Percentiles rank a stretch among this genome's conserved stretches.
Evolutionary conservation across 169 alveolate genomes (phyloP).

Genomic region (Miamiensis avidus): DNA sequence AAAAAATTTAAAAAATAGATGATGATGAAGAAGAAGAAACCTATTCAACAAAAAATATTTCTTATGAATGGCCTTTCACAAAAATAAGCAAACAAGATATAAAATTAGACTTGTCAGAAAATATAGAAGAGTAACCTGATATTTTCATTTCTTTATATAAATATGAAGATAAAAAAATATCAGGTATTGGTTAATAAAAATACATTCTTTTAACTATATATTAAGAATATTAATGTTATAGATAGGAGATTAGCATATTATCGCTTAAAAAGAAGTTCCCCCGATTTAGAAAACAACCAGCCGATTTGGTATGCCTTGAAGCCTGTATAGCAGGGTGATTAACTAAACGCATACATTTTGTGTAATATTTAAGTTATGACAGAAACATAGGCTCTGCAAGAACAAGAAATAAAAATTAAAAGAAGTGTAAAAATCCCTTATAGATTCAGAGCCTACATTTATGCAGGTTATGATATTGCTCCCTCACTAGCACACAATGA

Average conservation of each 20-base stretch:
- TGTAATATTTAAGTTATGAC: slow-evolving; percentile 23
- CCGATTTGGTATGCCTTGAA: slow-evolving; percentile 63
- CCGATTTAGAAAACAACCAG: slow-evolving; percentile 39
- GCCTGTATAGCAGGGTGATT: slow-evolving; percentile 29
- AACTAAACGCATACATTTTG: slow-evolving; percentile 25
- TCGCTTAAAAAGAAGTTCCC: slow-evolving; percentile 30
- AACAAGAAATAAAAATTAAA: slow-evolving; percentile 13
- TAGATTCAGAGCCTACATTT: slow-evolving; percentile 40
- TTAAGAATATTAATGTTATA: too few relatives aligned
- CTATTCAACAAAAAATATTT: not conserved
- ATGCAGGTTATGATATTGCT: slow-evolving; percentile 63
- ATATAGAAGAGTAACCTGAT: slow-evolving; percentile 21
- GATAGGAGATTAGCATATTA: slow-evolving; percentile 40
- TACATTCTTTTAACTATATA: too few relatives aligned
- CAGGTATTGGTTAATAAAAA: not conserved
- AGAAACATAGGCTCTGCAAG: slow-evolving; percentile 14
- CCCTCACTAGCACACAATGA: slow-evolving; percentile 28
- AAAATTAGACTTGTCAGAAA: slow-evolving; percentile 20
- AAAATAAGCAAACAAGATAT: not conserved
- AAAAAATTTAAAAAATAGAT: too few relatives aligned
- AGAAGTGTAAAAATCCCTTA: slow-evolving; percentile 39
- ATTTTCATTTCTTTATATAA: not conserved
- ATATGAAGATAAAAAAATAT: not conserved
- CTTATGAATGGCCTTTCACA: slow-evolving; percentile 4
- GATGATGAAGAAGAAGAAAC: not conserved